A percentile compares a stretch with the other conserved stretches of the same genome.
Evolutionary conservation across 169 alveolate genomes (phyloP).

Genomic region (Plasmodium coatneyi): DNA sequence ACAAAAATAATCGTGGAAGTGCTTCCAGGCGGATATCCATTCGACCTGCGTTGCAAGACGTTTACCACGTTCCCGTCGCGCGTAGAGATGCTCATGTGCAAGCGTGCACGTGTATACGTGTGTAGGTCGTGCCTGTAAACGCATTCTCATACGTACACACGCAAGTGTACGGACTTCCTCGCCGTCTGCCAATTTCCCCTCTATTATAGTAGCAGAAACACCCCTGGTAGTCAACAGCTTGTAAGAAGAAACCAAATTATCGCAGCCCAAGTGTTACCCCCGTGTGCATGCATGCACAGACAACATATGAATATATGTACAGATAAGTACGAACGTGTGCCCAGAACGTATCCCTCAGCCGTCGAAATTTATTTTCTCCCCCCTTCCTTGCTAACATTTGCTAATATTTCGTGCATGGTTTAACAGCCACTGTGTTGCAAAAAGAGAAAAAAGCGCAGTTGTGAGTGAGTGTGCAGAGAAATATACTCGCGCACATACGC

Average conservation of each 20-base stretch:
- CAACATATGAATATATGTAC: neutral
- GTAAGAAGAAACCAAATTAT: neutral
- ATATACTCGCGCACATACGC: neutral
- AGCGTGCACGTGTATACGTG: neutral
- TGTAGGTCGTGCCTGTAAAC: neutral
- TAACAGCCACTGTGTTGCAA: neutral
- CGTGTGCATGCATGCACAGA: slow-evolving; percentile 4
- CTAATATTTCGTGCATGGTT: neutral
- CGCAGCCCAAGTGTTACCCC: neutral
- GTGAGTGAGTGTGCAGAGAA: neutral
- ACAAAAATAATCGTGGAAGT: neutral
- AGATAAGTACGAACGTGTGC: neutral
- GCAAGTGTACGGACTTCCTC: neutral
- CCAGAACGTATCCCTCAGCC: neutral
- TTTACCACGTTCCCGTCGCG: neutral
- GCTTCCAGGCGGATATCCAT: neutral
- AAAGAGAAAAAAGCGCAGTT: neutral
- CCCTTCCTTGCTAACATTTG: neutral
- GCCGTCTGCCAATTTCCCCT: neutral
- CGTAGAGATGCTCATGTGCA: neutral
- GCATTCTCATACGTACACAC: neutral
- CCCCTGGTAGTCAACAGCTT: neutral
- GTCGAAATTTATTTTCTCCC: neutral
- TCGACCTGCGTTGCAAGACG: neutral
- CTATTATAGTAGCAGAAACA: neutral